Conservation (phyloP, 768 basidiomycete species). For the Candolleomyces efflorescens region DNA sequence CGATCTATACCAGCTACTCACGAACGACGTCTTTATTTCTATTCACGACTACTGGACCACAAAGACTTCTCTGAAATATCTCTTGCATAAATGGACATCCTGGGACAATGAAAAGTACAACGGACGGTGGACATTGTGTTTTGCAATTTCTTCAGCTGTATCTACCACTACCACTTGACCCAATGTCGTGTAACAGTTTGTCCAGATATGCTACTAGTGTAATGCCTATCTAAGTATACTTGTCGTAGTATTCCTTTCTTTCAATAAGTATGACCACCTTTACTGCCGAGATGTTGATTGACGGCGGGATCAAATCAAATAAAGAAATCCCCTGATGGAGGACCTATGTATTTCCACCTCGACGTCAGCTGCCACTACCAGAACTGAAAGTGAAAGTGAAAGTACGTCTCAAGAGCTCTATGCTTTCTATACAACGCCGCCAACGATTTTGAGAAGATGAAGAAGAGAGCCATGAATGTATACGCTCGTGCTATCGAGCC, state of each 20-base stretch:
- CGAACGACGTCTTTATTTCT: not conserved
- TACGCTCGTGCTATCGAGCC: not conserved
- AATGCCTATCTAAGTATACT: not conserved
- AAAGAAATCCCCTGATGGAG: too few relatives aligned
- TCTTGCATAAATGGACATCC: constrained; percentile 5
- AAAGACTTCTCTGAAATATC: not conserved
- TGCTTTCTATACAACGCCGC: not conserved
- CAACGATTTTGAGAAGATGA: not conserved
- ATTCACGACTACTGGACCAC: not conserved
- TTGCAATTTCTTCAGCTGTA: not conserved
- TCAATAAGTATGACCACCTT: too few relatives aligned
- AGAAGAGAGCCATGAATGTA: not conserved
- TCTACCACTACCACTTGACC: not conserved
- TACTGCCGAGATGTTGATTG: too few relatives aligned
- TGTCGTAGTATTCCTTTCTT: too few relatives aligned
- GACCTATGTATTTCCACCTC: too few relatives aligned
- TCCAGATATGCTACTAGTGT: constrained; percentile 2
- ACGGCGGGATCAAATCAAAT: too few relatives aligned
- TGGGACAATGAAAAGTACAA: constrained; percentile 11
- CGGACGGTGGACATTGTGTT: constrained; percentile 1
- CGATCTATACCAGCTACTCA: not conserved
- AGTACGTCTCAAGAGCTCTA: not conserved
- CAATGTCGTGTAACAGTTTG: not conserved
- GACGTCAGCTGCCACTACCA: too few relatives aligned
- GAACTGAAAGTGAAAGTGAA: too few relatives aligned